Evolutionary conservation across 306 rosid genomes (phyloP).

Genomic region (Vigna reflexopilosa): DNA sequence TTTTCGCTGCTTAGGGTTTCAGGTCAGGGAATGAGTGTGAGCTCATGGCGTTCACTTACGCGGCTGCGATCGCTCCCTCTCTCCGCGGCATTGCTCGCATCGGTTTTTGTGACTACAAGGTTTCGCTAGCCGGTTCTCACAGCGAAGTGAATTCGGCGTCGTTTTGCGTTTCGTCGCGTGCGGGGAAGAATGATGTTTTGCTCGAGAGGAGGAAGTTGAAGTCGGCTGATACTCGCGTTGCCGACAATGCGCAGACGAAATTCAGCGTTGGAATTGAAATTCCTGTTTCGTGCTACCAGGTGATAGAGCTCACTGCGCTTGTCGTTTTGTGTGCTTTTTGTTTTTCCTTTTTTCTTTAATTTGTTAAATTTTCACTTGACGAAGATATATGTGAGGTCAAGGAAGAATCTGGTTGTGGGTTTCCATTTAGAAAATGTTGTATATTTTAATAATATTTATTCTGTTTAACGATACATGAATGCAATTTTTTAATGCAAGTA

Average conservation of each 20-base stretch:
- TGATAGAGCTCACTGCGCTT: slow-evolving; percentile 35
- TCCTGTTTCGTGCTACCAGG: slow-evolving; percentile 92
- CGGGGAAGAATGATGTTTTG: slow-evolving; percentile 46
- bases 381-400: slow-evolving; percentile 1
- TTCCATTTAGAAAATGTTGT: not conserved
- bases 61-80: slow-evolving; percentile 54
- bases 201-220: slow-evolving; percentile 63
- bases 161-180: slow-evolving; percentile 49
- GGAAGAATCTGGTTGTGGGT: not conserved
- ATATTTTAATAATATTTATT: not conserved
- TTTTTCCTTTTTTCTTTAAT: not conserved
- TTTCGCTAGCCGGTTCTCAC: slow-evolving; percentile 43
- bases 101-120: slow-evolving; percentile 33
- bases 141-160: slow-evolving; percentile 36
- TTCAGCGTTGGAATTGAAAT: slow-evolving; percentile 73
- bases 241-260: slow-evolving; percentile 47
- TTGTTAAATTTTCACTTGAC: not conserved
- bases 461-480: not conserved
- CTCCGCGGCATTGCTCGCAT: slow-evolving; percentile 46
- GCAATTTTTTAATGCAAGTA: not conserved
- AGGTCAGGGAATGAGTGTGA: slow-evolving; percentile 33
- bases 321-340: not conserved
- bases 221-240: slow-evolving; percentile 61
- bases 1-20: slow-evolving; percentile 45
- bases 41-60: slow-evolving; percentile 67